Evolutionary conservation across 768 basidiomycete species (phyloP).

Genomic region (Mycena vitilis): DNA sequence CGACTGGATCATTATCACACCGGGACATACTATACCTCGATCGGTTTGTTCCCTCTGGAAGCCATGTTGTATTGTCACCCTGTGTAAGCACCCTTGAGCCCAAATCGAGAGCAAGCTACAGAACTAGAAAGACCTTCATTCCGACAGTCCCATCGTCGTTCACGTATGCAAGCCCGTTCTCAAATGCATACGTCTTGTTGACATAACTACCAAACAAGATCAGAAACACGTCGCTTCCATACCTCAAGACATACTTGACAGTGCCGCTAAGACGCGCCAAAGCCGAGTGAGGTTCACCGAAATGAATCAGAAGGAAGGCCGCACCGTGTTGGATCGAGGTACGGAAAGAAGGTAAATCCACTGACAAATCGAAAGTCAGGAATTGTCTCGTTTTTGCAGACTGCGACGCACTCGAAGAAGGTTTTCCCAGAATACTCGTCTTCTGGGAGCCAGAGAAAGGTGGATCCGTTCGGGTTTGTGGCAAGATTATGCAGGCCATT

Average conservation of each 20-base stretch:
- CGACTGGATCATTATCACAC: not conserved
- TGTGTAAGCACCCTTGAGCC: not conserved
- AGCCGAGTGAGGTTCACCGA: slow-evolving; percentile 25
- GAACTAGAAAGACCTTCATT: slow-evolving; percentile 59
- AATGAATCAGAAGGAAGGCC: slow-evolving; percentile 38
- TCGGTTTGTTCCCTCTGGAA: slow-evolving; percentile 65
- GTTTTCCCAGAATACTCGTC: slow-evolving; percentile 73
- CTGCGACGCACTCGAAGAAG: slow-evolving; percentile 76
- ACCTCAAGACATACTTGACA: slow-evolving; percentile 66
- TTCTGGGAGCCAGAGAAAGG: slow-evolving; percentile 73
- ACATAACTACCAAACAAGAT: slow-evolving; percentile 66
- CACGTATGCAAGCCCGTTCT: slow-evolving; percentile 66
- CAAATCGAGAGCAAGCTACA: not conserved
- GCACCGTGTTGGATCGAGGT: slow-evolving; percentile 76
- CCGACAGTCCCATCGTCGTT: slow-evolving; percentile 68
- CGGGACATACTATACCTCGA: slow-evolving; percentile 63
- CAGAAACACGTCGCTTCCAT: slow-evolving; percentile 34
- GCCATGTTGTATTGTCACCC: slow-evolving; percentile 73
- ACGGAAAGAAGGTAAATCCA: slow-evolving; percentile 69
- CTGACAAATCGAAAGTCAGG: slow-evolving; percentile 44
- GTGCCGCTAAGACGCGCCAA: slow-evolving; percentile 63
- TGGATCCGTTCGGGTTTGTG: slow-evolving; percentile 58
- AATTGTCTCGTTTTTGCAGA: not conserved
- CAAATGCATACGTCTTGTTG: slow-evolving; percentile 63
- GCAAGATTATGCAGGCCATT: slow-evolving; percentile 44